A percentile compares a stretch with the other conserved stretches of the same genome.
phyloP scores from a whole-genome alignment of 2,329 filamentous ascomycete genomes.

The Pezicula radicicola region DNA sequence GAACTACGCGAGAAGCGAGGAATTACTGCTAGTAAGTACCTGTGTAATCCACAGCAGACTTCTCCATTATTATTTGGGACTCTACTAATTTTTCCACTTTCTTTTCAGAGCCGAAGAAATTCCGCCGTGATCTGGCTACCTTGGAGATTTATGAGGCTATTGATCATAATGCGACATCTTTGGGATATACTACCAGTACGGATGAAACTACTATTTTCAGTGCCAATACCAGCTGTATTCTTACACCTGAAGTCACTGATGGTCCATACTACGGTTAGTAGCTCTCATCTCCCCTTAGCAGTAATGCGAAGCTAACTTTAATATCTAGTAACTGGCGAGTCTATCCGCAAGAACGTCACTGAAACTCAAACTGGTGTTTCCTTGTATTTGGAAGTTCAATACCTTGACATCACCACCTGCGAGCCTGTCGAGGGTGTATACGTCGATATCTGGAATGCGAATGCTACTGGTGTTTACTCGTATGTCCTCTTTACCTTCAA shows the following conservation, averaged over 20 bases:
- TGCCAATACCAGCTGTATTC: slow-evolving; percentile 28
- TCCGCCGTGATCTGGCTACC: slow-evolving; percentile 18
- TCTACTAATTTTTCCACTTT: too few relatives aligned
- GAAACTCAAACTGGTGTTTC: neutral
- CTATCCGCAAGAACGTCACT: neutral
- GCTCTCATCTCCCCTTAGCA: too few relatives aligned
- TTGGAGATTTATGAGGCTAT: slow-evolving; percentile 18
- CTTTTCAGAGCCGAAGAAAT: slow-evolving; percentile 16
- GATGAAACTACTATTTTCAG: slow-evolving; percentile 36
- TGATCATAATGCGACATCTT: slow-evolving; percentile 14
- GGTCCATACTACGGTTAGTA: slow-evolving; percentile 3
- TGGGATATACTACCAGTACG: slow-evolving; percentile 30
- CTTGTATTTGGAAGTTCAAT: neutral
- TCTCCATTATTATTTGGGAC: too few relatives aligned
- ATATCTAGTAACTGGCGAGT: slow-evolving; percentile 16
- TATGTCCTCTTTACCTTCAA: slow-evolving; percentile 20
- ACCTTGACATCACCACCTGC: neutral
- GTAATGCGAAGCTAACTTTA: too few relatives aligned
- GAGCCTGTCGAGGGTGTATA: slow-evolving; percentile 29
- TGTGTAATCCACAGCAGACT: neutral
- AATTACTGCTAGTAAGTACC: slow-evolving; percentile 12
- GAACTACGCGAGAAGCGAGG: slow-evolving; percentile 29
- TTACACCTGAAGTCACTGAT: slow-evolving; percentile 15
- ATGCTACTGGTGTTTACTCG: slow-evolving; percentile 41
- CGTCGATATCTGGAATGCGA: slow-evolving; percentile 47